Evolutionary conservation across 192 early-diverging fungal genomes (phyloP).

Genomic region (Backusella parvicylindrica): DNA sequence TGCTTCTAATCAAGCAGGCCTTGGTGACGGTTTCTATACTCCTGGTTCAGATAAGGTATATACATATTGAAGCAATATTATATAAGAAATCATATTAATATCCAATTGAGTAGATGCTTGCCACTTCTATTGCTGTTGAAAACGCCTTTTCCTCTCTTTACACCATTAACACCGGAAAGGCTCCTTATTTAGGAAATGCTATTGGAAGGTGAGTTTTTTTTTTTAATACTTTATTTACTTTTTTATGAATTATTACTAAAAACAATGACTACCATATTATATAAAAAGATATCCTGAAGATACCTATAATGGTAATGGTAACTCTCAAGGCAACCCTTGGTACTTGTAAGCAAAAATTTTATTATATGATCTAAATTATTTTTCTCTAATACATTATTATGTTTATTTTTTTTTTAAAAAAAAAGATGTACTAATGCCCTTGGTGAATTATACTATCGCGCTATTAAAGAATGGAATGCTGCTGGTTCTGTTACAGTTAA

Average conservation of each 20-base stretch:
- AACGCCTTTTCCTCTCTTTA: conserved; percentile 35
- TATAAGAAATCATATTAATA: background rate
- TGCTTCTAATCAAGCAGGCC: conserved; percentile 44
- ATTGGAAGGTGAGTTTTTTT: conserved; percentile 46
- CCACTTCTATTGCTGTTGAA: conserved; percentile 24
- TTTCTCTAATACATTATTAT: background rate
- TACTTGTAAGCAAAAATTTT: conserved; percentile 46
- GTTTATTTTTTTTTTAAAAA: background rate
- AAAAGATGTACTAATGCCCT: conserved; percentile 41
- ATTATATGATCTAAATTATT: background rate
- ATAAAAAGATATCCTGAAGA: conserved; percentile 67
- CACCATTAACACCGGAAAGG: conserved; percentile 41
- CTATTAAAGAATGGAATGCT: conserved; percentile 29
- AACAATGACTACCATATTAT: background rate
- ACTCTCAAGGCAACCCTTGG: conserved; percentile 72
- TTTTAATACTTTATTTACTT: background rate
- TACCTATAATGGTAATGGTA: conserved; percentile 64
- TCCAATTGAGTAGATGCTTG: conserved; percentile 21
- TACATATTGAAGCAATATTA: background rate
- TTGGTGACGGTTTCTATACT: conserved; percentile 33
- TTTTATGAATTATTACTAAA: background rate
- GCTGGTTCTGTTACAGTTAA: conserved; percentile 33
- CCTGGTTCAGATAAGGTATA: conserved; percentile 29
- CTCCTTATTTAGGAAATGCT: conserved; percentile 41
- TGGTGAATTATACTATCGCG: conserved; percentile 64